Base-by-base conservation (phyloP, 106 monocot species). In the Acanthochlamys bracteata region DNA sequence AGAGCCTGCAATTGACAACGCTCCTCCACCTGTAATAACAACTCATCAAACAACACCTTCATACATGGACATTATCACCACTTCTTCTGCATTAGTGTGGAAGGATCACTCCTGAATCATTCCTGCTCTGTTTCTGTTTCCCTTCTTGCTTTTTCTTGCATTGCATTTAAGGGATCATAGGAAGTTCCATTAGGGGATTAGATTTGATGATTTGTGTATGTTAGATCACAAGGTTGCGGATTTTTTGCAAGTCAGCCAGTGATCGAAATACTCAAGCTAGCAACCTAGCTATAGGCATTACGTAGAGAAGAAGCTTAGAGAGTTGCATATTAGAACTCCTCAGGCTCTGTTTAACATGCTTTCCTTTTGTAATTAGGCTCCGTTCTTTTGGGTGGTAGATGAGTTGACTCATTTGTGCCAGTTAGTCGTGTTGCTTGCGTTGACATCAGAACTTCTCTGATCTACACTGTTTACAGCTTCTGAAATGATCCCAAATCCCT, bases 11-110 rank as follows among this genome's bases (percentile, higher is more conserved):
- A 57, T 16, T 16, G 4, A 33, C 33, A 56, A 16, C 41, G 42
- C 49, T 42, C 41, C 9, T 24, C 20, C 58, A 3, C 9, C 57
- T 3, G 21, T 24, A 0, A 0, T 53, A 6, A 41, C 43, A n/a
- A 11, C 57, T 23, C 19, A 43, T n/a, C 27, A 53, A 39, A 12
- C 61, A 3, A 57, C 64, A 22, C 20, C 54, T 10, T 24, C 61
- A 0, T 41, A 17, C 15, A 56, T 63, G 39, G 74, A 57, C 57
- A 41, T 21, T n/a, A 4, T 17, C 20, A 43, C 60, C 21, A 41
- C 66, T 42, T 53, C 70, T 45, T 54, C 80, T 60, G 67, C 61
- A 46, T 88, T 75, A 61, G 70, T 66, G 14, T 84, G 80, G 80
- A 81, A 78, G 60, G 88, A 84, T 11, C 15, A 45, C 9, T 46